Conservation (phyloP, 2,329 filamentous ascomycete genomes). For the Claviceps capensis region DNA sequence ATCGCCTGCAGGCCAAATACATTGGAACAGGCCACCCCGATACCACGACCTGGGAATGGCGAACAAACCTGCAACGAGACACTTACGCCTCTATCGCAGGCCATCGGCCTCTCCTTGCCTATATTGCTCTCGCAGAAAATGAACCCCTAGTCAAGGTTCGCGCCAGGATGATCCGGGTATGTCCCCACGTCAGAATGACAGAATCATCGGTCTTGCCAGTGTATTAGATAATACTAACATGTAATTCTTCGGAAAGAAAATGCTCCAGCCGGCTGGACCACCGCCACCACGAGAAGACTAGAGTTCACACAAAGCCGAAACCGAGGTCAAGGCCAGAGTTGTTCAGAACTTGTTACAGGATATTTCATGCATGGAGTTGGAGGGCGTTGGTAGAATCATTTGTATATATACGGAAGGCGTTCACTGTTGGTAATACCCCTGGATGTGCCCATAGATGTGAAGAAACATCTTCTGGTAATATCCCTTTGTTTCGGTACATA, state of each 20-base stretch:
- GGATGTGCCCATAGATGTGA: not conserved
- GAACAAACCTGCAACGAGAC: conserved; percentile 88
- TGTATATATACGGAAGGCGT: not conserved
- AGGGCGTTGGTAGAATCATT: not conserved
- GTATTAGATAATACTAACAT: not conserved
- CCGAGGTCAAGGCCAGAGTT: not conserved
- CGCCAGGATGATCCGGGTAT: conserved; percentile 62
- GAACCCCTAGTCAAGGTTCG: conserved; percentile 71
- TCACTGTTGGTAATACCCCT: not conserved
- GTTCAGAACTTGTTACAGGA: not conserved
- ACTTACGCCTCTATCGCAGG: conserved; percentile 81
- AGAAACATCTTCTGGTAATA: not conserved
- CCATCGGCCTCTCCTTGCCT: conserved; percentile 75
- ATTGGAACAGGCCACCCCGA: conserved; percentile 93
- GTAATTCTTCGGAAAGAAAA: conserved; percentile 34
- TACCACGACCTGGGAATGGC: conserved; percentile 96
- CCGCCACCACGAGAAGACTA: conserved; percentile 43
- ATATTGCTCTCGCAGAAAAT: conserved; percentile 81
- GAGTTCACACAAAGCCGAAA: not conserved
- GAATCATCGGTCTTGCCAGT: too few species aligned
- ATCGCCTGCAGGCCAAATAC: conserved; percentile 90
- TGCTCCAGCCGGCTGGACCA: conserved; percentile 48
- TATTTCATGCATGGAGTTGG: not conserved
- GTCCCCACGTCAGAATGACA: conserved; percentile 8
- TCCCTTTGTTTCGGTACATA: not conserved